A percentile compares a stretch with the other conserved stretches of the same genome.
Conservation (phyloP, 116 monocot genomes). For the Phalaenopsis hybrid region DNA sequence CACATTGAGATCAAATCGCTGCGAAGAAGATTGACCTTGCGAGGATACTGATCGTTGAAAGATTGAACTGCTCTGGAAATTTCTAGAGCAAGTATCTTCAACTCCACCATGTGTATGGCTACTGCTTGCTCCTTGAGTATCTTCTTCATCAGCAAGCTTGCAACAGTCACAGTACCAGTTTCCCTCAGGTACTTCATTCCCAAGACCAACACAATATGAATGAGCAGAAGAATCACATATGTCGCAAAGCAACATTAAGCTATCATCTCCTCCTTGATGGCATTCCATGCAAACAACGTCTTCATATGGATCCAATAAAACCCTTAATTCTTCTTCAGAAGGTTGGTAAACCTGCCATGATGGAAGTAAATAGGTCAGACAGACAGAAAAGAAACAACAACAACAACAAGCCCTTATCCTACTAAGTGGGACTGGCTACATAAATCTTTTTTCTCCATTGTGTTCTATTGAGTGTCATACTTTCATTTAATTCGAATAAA, state of each 20-base stretch:
- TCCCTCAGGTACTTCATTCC: slow-evolving; percentile 79
- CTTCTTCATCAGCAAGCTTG: slow-evolving; percentile 27
- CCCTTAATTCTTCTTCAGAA: slow-evolving; percentile 87
- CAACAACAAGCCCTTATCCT: no score
- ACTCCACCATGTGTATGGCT: not conserved
- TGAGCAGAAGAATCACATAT: slow-evolving; percentile 86
- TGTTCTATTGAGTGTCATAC: no score
- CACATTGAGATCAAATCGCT: slow-evolving; percentile 43
- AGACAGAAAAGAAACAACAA: not conserved
- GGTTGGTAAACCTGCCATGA: slow-evolving; percentile 78
- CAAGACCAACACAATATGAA: slow-evolving; percentile 92
- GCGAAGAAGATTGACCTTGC: slow-evolving; percentile 10
- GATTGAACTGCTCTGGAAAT: not conserved
- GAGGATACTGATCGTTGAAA: slow-evolving; percentile 11
- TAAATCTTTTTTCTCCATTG: no score
- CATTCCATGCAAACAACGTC: slow-evolving; percentile 88
- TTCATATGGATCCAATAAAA: slow-evolving; percentile 73
- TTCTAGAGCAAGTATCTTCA: slow-evolving; percentile 6
- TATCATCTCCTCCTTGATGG: slow-evolving; percentile 80
- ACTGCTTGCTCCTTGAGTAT: slow-evolving; percentile 11
- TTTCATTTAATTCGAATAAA: no score
- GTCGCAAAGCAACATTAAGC: slow-evolving; percentile 83
- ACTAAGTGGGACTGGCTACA: no score
- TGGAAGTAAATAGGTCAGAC: not conserved
- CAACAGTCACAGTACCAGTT: slow-evolving; percentile 91